Evolutionary conservation across 495 filamentous ascomycete species (phyloP), one percentile per base, ranked within the genome.

Genomic region (Aspergillus hancockii): DNA sequence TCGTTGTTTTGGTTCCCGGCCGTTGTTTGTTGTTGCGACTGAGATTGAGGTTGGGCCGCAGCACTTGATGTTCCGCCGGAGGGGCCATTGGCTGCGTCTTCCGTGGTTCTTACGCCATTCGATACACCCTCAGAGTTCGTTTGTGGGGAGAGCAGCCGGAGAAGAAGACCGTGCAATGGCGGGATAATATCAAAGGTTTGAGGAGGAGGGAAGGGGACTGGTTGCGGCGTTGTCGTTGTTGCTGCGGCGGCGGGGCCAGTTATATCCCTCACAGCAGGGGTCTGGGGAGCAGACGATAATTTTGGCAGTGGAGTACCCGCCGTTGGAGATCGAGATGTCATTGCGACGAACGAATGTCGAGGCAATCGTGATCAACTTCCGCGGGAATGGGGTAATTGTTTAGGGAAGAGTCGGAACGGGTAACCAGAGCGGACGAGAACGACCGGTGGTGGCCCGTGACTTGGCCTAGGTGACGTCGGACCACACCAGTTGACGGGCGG

Each of bases 151-250:
- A 89, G 83, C 34, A 97, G 83, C 41, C 88, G 89, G 57, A 85
- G 78, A 47, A 97, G 83, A 63, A 96, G 83, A 12, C 85, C 81
- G 69, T 90, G 85, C 49, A 97, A 82, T 50, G 91, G 83, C 52
- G 94, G 92, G 50, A 97, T 80, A 60, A 91, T 85, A 79, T 97
- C 93, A 72, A 96, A 88, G 19, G 85, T 85, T 58, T 82, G 74
- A 6, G 84, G 82, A 50, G 80, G 63, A 56, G 81, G 84, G 52
- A 85, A 78, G 7, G 72, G 63, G 18, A 75, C 70, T 28, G 76
- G 84, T 79, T 55, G 83, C 70, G 68, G 85, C 77, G 65, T 71
- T 45, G 75, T 65, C 54, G 79, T 77, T 60, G 72, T 68, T 45
- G 41, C 41, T 2, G 16, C n/a, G 58, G 63, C 67, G n/a, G n/a